Conservation (phyloP, 177 flowering plant genomes). For the Vitis hybrid region DNA sequence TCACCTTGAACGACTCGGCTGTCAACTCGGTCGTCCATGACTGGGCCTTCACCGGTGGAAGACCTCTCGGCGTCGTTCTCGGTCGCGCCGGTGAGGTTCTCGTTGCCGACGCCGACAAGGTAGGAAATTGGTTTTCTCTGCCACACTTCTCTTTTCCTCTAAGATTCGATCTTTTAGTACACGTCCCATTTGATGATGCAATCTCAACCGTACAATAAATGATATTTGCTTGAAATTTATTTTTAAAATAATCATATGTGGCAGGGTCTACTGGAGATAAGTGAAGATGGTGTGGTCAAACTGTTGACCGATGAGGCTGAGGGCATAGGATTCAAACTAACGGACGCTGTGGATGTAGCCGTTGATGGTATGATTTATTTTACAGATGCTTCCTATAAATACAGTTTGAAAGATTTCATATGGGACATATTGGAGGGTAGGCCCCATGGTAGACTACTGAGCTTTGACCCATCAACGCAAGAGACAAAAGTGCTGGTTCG, state of each 20-base stretch:
- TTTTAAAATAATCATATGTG: too few species aligned
- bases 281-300: conserved; percentile 36
- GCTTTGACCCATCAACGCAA: conserved; percentile 60
- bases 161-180: too few species aligned
- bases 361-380: conserved; percentile 70
- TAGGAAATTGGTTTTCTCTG: conserved; percentile 8
- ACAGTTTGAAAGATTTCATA: conserved; percentile 23
- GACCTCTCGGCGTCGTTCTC: conserved; percentile 75
- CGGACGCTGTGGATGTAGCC: conserved; percentile 69
- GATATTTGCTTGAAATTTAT: too few species aligned
- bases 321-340: conserved; percentile 54
- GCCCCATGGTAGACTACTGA: conserved; percentile 76
- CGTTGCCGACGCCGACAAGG: conserved; percentile 71
- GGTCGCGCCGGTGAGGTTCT: conserved; percentile 43
- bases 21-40: conserved; percentile 48
- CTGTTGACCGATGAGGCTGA: conserved; percentile 64
- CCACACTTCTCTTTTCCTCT: too few species aligned
- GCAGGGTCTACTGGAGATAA: conserved; percentile 72
- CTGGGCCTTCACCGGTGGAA: conserved; percentile 66
- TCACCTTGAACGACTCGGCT: conserved; percentile 21
- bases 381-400: conserved; percentile 79
- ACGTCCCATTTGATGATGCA: too few species aligned
- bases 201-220: background rate
- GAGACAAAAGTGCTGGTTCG: conserved; percentile 48
- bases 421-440: conserved; percentile 62